Evolutionary conservation across 2,329 filamentous ascomycete species (phyloP).

Genomic region (Pezicula carpinea): DNA sequence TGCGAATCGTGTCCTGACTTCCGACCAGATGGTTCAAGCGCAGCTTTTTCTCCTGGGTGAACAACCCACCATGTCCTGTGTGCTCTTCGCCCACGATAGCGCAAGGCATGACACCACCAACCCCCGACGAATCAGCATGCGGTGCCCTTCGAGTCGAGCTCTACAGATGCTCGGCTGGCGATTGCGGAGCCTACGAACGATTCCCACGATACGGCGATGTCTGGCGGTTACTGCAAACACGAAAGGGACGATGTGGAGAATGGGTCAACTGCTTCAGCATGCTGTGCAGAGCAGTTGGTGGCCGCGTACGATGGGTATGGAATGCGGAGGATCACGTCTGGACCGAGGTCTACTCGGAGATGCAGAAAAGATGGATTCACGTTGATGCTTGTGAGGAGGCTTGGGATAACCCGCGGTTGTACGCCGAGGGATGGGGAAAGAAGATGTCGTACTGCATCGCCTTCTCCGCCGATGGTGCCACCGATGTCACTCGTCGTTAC

Average conservation of each 20-base stretch:
- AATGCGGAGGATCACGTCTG: conserved; percentile 96
- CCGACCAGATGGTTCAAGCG: conserved; percentile 81
- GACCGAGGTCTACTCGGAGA: conserved; percentile 95
- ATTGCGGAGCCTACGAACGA: conserved; percentile 75
- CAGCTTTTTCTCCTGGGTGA: conserved; percentile 93
- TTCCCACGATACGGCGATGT: conserved; percentile 95
- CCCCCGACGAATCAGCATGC: conserved; percentile 82
- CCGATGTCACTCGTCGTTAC: conserved; percentile 62
- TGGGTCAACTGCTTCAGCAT: conserved; percentile 99
- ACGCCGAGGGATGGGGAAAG: conserved; percentile 92
- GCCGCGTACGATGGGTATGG: conserved; percentile 95
- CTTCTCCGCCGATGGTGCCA: conserved; percentile 83
- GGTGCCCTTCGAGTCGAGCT: conserved; percentile 85
- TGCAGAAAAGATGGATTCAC: conserved; percentile 92
- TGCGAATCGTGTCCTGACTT: conserved; percentile 13
- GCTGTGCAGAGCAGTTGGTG: conserved; percentile 89
- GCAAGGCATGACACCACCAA: conserved; percentile 77
- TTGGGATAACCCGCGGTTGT: conserved; percentile 91
- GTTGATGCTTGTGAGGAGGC: conserved; percentile 92
- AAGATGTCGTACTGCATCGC: conserved; percentile 97
- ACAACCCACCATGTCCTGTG: conserved; percentile 81
- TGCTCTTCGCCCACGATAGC: conserved; percentile 81
- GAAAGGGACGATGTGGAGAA: conserved; percentile 83
- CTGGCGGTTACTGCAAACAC: conserved; percentile 83
- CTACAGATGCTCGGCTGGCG: conserved; percentile 75